phyloP scores from a whole-genome alignment of 2,329 filamentous ascomycete species.

The Arthrinium puccinioides region DNA sequence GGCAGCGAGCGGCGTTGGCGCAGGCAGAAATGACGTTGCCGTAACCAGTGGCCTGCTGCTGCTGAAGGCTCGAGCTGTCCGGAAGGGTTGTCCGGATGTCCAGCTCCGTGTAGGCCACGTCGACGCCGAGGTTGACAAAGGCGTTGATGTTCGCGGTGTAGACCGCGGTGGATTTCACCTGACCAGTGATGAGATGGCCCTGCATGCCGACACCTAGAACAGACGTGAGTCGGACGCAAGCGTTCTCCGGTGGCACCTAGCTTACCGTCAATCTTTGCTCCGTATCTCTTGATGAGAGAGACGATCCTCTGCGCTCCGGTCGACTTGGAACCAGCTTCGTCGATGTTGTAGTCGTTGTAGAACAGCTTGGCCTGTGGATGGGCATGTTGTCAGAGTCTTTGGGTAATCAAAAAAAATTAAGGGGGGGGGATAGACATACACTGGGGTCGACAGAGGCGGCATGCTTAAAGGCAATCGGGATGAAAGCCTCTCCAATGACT shows the following conservation, averaged over 20 bases:
- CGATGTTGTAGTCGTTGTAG: constrained; percentile 53
- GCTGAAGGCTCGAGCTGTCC: constrained; percentile 26
- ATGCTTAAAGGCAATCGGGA: constrained; percentile 49
- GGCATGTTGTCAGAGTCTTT: too few species aligned
- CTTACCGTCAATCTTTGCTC: constrained; percentile 53
- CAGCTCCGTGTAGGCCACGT: constrained; percentile 55
- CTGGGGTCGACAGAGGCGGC: constrained; percentile 44
- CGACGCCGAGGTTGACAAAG: constrained; percentile 40
- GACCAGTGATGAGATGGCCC: constrained; percentile 49
- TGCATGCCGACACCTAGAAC: constrained; percentile 60
- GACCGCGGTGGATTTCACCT: constrained; percentile 34
- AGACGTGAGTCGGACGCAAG: too few species aligned
- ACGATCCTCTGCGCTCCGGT: constrained; percentile 36
- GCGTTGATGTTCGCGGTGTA: constrained; percentile 37
- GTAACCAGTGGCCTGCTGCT: too few species aligned
- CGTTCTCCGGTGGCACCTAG: too few species aligned
- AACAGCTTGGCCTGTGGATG: constrained; percentile 49
- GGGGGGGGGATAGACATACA: too few species aligned
- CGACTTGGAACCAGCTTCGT: constrained; percentile 40
- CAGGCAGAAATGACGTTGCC: neutral
- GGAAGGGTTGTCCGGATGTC: constrained; percentile 46
- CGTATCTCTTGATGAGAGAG: constrained; percentile 33
- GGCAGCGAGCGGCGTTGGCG: neutral
- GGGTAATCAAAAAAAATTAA: too few species aligned
- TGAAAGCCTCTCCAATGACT: constrained; percentile 47